These are phyloP conservation scores for Mortierella sp. DNA, from an alignment of 371 early-diverging fungal species.

Conservation along the genomic window DNA sequence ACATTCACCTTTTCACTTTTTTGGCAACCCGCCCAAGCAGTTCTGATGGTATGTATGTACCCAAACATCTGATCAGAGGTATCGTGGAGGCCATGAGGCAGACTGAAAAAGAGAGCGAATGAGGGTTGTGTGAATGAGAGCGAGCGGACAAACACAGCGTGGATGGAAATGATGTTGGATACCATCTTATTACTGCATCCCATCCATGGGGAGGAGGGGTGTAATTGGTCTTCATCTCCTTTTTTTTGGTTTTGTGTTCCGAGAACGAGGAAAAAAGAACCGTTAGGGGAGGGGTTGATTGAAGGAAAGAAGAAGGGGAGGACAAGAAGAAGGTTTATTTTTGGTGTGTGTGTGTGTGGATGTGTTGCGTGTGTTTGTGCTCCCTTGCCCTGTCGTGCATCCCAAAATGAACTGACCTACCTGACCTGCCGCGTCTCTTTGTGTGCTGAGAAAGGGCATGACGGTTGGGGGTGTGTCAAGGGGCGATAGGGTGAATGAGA, in stretches of 20 bases:
- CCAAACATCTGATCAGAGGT: constrained; percentile 10
- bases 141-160: constrained; percentile 1
- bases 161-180: not conserved
- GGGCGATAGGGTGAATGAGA: not conserved
- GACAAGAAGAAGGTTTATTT: constrained; percentile 8
- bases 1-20: not conserved
- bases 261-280: not conserved
- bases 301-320: too few relatives aligned
- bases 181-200: not conserved
- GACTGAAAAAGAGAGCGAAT: not conserved
- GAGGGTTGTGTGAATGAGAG: not conserved
- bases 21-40: not conserved
- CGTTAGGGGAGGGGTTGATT: not conserved
- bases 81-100: constrained; percentile 5
- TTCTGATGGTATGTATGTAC: not conserved
- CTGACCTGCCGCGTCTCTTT: not conserved
- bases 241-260: not conserved
- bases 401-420: not conserved
- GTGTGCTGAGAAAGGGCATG: not conserved
- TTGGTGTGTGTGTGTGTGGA: not conserved
- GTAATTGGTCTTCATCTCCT: not conserved
- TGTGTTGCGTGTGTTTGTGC: not conserved
- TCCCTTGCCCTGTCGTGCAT: not conserved
- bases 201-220: not conserved
- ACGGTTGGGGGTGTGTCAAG: not conserved